A percentile compares a stretch with the other conserved stretches of the same genome.
These are phyloP conservation scores for Kwoniella dejecticola DNA, from an alignment of 768 basidiomycete genomes.

Conservation along the genomic window DNA sequence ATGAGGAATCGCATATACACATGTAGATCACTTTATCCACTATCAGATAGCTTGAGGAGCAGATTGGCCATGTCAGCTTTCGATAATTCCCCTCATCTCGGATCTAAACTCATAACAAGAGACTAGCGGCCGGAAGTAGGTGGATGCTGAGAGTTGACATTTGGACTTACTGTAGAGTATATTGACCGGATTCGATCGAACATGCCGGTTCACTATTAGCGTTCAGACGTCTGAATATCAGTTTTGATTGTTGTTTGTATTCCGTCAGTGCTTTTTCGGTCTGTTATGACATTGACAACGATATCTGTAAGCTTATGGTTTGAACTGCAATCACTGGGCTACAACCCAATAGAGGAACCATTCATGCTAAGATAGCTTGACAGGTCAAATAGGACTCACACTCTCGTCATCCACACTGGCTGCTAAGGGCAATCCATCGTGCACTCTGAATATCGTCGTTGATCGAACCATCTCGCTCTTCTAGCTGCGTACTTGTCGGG, in stretches of 20 bases:
- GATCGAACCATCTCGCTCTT: constrained; percentile 48
- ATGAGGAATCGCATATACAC: constrained; percentile 93
- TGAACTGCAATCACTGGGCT: too few species aligned
- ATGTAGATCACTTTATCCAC: constrained; percentile 91
- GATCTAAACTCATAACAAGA: too few species aligned
- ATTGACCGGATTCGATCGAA: constrained; percentile 92
- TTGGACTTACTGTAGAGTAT: constrained; percentile 83
- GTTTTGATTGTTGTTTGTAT: constrained; percentile 97
- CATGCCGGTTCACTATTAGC: constrained; percentile 93
- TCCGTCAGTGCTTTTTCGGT: constrained; percentile 92
- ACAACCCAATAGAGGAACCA: too few species aligned
- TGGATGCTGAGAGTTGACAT: too few species aligned
- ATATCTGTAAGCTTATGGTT: too few species aligned
- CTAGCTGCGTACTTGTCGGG: neutral
- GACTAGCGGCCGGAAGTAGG: too few species aligned
- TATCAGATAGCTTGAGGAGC: constrained; percentile 91
- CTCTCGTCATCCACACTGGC: constrained; percentile 97
- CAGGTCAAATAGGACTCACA: constrained; percentile 59
- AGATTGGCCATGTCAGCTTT: too few species aligned
- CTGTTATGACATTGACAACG: constrained; percentile 58
- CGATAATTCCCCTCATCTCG: too few species aligned
- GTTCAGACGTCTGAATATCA: constrained; percentile 91
- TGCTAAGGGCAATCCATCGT: constrained; percentile 71
- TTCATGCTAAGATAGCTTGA: neutral
- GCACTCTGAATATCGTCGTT: constrained; percentile 54